These are phyloP conservation scores for Alternaria atra DNA, from an alignment of 2,329 filamentous ascomycete species.

Conservation along the genomic window DNA sequence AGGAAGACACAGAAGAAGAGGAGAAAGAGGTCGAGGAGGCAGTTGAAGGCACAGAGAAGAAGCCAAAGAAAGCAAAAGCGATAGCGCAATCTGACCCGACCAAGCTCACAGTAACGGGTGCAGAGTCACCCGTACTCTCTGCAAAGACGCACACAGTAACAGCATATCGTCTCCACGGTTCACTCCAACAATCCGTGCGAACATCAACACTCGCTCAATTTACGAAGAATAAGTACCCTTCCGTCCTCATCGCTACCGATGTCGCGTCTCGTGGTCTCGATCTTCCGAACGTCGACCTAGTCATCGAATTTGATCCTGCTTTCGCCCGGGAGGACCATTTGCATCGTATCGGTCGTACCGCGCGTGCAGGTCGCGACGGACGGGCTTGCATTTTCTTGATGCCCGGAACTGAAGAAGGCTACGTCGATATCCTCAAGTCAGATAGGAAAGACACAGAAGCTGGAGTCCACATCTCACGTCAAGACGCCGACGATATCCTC, in stretches of 20 bases:
- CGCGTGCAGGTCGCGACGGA: conserved; percentile 87
- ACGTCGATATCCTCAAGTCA: conserved; percentile 79
- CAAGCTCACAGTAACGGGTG: conserved; percentile 65
- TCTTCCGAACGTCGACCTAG: conserved; percentile 91
- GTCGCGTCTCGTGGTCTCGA: conserved; percentile 96
- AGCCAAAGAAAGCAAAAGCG: conserved; percentile 51
- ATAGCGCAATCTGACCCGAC: conserved; percentile 52
- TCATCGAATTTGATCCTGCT: conserved; percentile 95
- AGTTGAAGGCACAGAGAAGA: conserved; percentile 22
- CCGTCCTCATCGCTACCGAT: conserved; percentile 90
- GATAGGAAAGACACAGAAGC: conserved; percentile 71
- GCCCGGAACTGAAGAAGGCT: conserved; percentile 90
- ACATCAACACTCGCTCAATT: conserved; percentile 87
- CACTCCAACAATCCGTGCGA: conserved; percentile 84
- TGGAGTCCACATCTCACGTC: conserved; percentile 64
- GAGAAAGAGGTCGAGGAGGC: conserved; percentile 30
- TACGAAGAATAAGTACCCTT: conserved; percentile 74
- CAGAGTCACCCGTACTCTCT: conserved; percentile 75
- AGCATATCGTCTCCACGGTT: conserved; percentile 89
- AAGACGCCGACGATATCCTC: conserved; percentile 71
- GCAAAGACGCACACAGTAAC: conserved; percentile 79
- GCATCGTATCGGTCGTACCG: conserved; percentile 93
- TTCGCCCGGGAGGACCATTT: conserved; percentile 94
- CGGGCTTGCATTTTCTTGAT: conserved; percentile 89
- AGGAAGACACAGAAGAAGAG: conserved; percentile 31